These are phyloP conservation scores for Cinnamomum chago DNA, from an alignment of 164 flowering plant species.

Conservation along the genomic window DNA sequence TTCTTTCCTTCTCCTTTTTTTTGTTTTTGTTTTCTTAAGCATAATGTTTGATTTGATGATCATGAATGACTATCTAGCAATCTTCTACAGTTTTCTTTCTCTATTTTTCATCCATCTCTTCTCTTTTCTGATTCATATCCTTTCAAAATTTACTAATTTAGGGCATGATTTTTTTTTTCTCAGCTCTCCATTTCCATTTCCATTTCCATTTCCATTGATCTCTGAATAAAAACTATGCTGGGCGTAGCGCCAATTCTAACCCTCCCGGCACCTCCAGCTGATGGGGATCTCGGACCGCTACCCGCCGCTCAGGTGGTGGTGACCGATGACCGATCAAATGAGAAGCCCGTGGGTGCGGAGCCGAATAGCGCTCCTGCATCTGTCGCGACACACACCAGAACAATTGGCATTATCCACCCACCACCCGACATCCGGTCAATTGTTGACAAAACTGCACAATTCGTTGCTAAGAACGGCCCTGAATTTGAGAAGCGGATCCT, in stretches of 20 bases:
- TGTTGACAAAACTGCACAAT: constrained; percentile 85
- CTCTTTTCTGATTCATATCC: no score
- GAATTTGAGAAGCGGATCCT: constrained; percentile 92
- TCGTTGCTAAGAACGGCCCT: constrained; percentile 91
- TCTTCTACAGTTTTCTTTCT: no score
- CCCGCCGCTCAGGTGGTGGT: constrained; percentile 71
- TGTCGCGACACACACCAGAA: constrained; percentile 82
- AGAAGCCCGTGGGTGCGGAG: constrained; percentile 27
- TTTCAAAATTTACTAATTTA: no score
- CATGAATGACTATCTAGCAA: no score
- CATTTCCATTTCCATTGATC: no score
- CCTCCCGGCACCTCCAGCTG: constrained; percentile 83
- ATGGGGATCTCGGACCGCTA: constrained; percentile 79
- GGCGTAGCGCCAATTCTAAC: constrained; percentile 59
- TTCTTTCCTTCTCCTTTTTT: no score
- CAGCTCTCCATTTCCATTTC: no score
- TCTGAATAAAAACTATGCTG: constrained; percentile 33
- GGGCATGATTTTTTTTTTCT: no score
- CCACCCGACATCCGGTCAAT: constrained; percentile 92
- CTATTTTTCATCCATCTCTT: no score
- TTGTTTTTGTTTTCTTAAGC: no score
- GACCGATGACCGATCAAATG: constrained; percentile 28
- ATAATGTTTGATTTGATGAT: no score
- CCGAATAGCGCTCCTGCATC: constrained; percentile 25
- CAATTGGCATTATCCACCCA: constrained; percentile 94